phyloP scores from a whole-genome alignment of 148 eudicot genomes.

The Amaranthus hypochondriacus region DNA sequence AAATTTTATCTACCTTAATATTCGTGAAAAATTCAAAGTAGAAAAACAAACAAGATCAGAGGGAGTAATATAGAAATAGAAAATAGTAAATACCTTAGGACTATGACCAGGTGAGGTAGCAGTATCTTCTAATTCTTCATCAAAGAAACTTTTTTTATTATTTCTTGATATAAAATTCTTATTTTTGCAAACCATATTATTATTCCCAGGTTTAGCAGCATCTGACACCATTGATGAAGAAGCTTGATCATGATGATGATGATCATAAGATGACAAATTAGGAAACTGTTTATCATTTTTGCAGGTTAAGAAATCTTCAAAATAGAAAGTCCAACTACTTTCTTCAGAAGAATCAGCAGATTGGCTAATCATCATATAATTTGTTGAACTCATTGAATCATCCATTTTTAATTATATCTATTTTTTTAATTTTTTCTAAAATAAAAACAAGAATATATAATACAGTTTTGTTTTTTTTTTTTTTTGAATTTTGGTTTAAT shows the following conservation, averaged over 20 bases:
- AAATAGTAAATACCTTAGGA: slow-evolving; percentile 7
- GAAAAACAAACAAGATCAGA: too few species aligned
- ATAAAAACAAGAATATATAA: too few species aligned
- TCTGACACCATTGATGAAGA: slow-evolving; percentile 14
- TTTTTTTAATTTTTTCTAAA: not conserved
- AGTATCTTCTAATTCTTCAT: slow-evolving; percentile 30
- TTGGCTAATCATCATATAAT: slow-evolving; percentile 10
- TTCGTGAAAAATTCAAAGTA: too few species aligned
- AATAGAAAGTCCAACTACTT: slow-evolving; percentile 26
- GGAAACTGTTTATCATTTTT: too few species aligned
- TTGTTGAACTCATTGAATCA: slow-evolving; percentile 26
- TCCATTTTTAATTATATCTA: slow-evolving; percentile 1
- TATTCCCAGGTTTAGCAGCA: not conserved
- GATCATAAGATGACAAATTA: too few species aligned
- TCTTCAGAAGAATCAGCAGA: slow-evolving; percentile 15
- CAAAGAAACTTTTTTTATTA: not conserved
- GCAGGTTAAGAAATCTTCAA: slow-evolving; percentile 10
- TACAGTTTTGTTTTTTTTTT: too few species aligned
- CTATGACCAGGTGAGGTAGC: slow-evolving; percentile 27
- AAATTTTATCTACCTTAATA: too few species aligned
- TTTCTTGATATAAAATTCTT: slow-evolving; percentile 4
- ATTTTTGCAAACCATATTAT: not conserved
- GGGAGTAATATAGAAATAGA: too few species aligned
- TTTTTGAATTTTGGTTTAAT: too few species aligned
- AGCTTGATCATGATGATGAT: slow-evolving; percentile 1